Evolutionary conservation across 208 protist species (phyloP).

Genomic region (Perkinsela sp.): DNA sequence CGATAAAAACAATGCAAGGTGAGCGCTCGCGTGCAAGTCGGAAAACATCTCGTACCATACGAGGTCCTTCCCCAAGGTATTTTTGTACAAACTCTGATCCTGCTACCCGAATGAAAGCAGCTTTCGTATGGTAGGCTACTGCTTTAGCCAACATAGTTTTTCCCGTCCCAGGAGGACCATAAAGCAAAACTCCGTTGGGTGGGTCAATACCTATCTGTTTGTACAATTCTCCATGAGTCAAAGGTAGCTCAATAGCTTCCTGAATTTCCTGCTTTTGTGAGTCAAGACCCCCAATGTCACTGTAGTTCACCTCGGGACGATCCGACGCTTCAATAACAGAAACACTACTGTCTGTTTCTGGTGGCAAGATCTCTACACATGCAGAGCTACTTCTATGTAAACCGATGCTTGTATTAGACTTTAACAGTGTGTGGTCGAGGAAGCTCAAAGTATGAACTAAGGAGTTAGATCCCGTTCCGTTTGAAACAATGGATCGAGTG

Average conservation of each 20-base stretch:
- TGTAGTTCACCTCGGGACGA: slow-evolving; percentile 74
- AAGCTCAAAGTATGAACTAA: slow-evolving; percentile 90
- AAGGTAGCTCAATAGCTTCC: slow-evolving; percentile 97
- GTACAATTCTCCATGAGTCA: slow-evolving; percentile 95
- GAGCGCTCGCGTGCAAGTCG: slow-evolving; percentile 88
- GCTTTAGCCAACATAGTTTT: slow-evolving; percentile 97
- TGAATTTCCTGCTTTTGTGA: slow-evolving; percentile 99
- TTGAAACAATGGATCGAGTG: slow-evolving; percentile 71
- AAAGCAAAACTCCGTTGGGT: slow-evolving; percentile 93
- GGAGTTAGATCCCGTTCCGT: slow-evolving; percentile 83
- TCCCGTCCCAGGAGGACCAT: slow-evolving; percentile 83
- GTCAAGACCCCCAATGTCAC: slow-evolving; percentile 92
- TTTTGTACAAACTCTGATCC: slow-evolving; percentile 99
- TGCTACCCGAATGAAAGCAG: slow-evolving; percentile 89
- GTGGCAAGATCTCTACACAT: slow-evolving; percentile 87
- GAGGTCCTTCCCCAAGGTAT: slow-evolving; percentile 97
- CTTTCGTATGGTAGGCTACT: slow-evolving; percentile 94
- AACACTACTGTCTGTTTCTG: slow-evolving; percentile 90
- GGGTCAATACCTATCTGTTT: slow-evolving; percentile 97
- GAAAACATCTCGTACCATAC: slow-evolving; percentile 96
- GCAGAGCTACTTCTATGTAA: slow-evolving; percentile 93
- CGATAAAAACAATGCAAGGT: slow-evolving; percentile 98
- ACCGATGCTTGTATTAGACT: slow-evolving; percentile 93
- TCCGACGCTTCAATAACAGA: slow-evolving; percentile 68
- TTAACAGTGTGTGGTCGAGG: slow-evolving; percentile 87